Base-by-base conservation (phyloP, 2,329 filamentous ascomycete species). In the Tolypocladium nubicola region DNA sequence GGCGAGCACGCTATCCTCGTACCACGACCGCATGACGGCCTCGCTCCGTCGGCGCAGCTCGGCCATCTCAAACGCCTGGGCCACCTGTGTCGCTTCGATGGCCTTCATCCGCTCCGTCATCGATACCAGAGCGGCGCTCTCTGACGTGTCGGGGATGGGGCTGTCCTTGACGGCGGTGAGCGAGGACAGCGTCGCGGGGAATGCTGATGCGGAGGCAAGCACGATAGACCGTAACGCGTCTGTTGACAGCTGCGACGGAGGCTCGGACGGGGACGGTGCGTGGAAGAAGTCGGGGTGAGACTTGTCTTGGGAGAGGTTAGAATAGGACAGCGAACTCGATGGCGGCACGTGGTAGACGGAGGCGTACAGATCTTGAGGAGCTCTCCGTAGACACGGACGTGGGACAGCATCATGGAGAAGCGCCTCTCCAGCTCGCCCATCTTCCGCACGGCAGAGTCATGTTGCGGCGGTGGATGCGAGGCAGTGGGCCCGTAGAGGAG, bases 1-100 rank as follows among this genome's bases (percentile, higher is more conserved):
- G 13, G 80, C 79, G 53, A 96, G 74, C 49, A 94, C 77, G 4
- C 84, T 83, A 30, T 82, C 75, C 68, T 91, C 85, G 71, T 93
- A 91, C 87, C 90, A 95, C 40, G 76, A 72, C 62, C 86, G 80
- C 59, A 90, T 72, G 30, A 81, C 74, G 61, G 70, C 69, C 70
- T 84, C 88, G 73, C 81, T 92, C 62, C 79, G 79, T 60, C 73
- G 79, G 68, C 83, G 79, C 67, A 88, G 78, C 68, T 81, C 81
- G 26, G 80, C 81, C 60, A 89, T 81, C 69, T 87, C 83, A 53
- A 77, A 76, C 43, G 71, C 77, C 70, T 90, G 86, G 19, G 81
- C 77, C 23, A 79, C 68, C 65, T 90, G 87, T 4, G 79, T 79
- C 0, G 79, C 76, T 61, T 83, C 80, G 21, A 84, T 72, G 23